Evolutionary conservation across 1,139 yeast species (phyloP), one percentile per base, ranked within the genome.

Genomic region (Kodamaea alishanica): DNA sequence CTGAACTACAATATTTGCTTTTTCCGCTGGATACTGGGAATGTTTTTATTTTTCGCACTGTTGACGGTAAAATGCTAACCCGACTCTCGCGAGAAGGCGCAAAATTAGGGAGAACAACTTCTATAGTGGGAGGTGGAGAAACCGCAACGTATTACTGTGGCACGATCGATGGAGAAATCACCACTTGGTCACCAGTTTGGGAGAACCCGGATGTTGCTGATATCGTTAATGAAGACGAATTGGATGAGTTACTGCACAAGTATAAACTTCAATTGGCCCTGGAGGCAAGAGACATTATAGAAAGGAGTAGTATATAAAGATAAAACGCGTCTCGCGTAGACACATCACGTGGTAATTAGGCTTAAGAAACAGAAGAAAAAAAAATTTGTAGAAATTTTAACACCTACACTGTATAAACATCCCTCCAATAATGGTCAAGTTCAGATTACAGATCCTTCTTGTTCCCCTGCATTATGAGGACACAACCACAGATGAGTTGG

Each of bases 11-110:
- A 43, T 73, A 78, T 51, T 58, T 86, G 32, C 64, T 87, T 55
- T 79, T 79, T 49, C 88, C 94, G 4, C 75, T 92, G 0, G 96
- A 89, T 53, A 81, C 74, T 43, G 94, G 95, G 4, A 95, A 88
- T 50, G 62, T 89, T 0, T 73, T 82, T 35, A 71, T 87, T 34
- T 83, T 73, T 48, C 68, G 86, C 23, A 68, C 80, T 0, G 59
- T 70, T 4, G 84, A 81, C 44, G 95, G 95, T 0, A 80, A 78
- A 47, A 60, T 82, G 40, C 73, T 79, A 8, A 65, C 74, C 5
- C 56, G 89, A 37, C 54, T 79, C 11, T 61, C 63, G 20, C 58
- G 81, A 28, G 51, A 48, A 25, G 71, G 72, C 1, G 46, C 62
- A 11, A 61, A 58, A 40, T 56, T 52, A 34, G 72, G 66, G 8